Percentiles rank a stretch among this genome's conserved stretches.
phyloP scores from a whole-genome alignment of 129 eudicot species.

The Daucus carota region DH1_v3.0 NC_030381.2:34432001-34432500 shows the following conservation, averaged over 20 bases:
- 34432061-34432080: conserved; percentile 94
- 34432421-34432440: conserved; percentile 23
- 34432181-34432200: conserved; percentile 97
- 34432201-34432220: conserved; percentile 80
- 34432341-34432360: neutral
- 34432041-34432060: conserved; percentile 81
- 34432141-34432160: conserved; percentile 77
- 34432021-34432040: conserved; percentile 14
- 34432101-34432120: conserved; percentile 79
- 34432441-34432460: conserved; percentile 78
- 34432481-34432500: conserved; percentile 77
- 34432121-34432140: conserved; percentile 90
- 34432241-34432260: conserved; percentile 92
- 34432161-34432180: conserved; percentile 89
- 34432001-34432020: neutral
- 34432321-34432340: neutral
- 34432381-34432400: neutral
- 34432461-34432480: conserved; percentile 54
- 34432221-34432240: conserved; percentile 81
- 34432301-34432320: neutral
- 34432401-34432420: neutral
- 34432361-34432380: neutral
- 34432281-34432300: conserved; percentile 29
- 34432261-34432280: conserved; percentile 87
- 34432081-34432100: conserved; percentile 84